Evolutionary conservation across 2,329 filamentous ascomycete genomes (phyloP).

Genomic region (Alternaria sp.): DNA sequence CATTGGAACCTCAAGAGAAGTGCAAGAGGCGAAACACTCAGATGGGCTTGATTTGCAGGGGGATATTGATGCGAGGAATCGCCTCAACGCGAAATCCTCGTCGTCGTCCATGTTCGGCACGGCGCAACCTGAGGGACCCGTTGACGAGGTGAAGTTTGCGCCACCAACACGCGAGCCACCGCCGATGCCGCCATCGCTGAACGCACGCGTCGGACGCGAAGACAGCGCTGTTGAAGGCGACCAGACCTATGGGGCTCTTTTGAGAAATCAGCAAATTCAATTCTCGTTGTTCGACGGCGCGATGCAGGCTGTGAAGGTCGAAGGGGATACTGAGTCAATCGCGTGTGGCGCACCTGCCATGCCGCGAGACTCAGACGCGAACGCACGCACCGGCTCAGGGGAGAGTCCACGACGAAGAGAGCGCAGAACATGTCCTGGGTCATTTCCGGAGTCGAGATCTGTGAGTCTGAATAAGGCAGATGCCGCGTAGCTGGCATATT

Average conservation of each 20-base stretch:
- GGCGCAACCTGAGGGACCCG: background rate
- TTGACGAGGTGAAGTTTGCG: background rate
- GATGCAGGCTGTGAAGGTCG: background rate
- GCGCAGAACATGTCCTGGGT: background rate
- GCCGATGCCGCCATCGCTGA: background rate
- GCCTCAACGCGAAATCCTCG: no score
- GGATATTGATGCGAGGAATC: no score
- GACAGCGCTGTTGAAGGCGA: background rate
- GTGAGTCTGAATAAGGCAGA: background rate
- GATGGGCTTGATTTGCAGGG: no score
- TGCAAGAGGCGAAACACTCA: no score
- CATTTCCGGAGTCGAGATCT: background rate
- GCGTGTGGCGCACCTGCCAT: background rate
- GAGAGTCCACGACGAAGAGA: background rate
- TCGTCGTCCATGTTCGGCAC: background rate
- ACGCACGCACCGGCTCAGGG: background rate
- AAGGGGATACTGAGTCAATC: background rate
- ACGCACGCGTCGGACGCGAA: no score
- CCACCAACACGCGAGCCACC: background rate
- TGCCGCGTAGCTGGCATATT: background rate
- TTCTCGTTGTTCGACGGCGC: background rate
- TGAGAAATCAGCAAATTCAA: background rate
- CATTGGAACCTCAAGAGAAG: no score
- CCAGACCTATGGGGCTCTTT: fast-evolving
- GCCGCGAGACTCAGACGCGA: background rate